These are phyloP conservation scores for Trametes maxima DNA, from an alignment of 768 basidiomycete species.

Conservation along the genomic window DNA sequence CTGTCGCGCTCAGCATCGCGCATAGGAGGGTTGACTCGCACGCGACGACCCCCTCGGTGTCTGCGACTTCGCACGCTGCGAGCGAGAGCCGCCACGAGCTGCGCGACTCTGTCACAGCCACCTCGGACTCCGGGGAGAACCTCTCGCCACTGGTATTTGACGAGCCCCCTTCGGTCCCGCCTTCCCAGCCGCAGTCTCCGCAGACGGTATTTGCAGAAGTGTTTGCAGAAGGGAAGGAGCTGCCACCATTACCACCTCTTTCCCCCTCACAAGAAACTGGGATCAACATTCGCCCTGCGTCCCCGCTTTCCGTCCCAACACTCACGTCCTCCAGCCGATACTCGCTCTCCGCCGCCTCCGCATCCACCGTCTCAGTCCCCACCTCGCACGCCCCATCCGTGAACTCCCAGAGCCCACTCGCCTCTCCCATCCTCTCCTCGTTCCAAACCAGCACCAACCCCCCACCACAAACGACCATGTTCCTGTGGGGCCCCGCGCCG, in stretches of 20 bases:
- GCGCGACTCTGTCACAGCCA: conserved; percentile 15
- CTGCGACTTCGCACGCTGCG: conserved; percentile 22
- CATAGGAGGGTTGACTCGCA: conserved; percentile 26
- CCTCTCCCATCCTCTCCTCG: conserved; percentile 10
- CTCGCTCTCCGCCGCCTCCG: conserved; percentile 12
- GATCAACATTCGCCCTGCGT: not conserved
- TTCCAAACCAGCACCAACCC: conserved; percentile 12
- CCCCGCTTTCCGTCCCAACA: conserved; percentile 6
- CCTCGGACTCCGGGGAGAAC: conserved; percentile 9
- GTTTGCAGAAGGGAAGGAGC: not conserved
- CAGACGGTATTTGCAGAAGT: not conserved
- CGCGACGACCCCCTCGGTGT: conserved; percentile 28
- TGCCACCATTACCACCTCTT: not conserved
- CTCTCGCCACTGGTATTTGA: conserved; percentile 22
- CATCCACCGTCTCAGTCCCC: conserved; percentile 8
- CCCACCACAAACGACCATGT: conserved; percentile 13
- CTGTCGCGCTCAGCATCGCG: conserved; percentile 9
- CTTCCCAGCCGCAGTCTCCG: not conserved
- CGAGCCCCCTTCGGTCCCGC: not conserved
- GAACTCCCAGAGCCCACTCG: not conserved
- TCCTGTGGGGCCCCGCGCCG: conserved; percentile 5
- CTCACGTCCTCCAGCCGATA: conserved; percentile 7
- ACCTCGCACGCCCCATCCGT: not conserved
- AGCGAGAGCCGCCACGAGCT: not conserved
- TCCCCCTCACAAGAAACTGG: not conserved